These are phyloP conservation scores for Saccharomycopsis synnaedendra DNA, from an alignment of 805 yeast species.

Conservation along the genomic window DNA sequence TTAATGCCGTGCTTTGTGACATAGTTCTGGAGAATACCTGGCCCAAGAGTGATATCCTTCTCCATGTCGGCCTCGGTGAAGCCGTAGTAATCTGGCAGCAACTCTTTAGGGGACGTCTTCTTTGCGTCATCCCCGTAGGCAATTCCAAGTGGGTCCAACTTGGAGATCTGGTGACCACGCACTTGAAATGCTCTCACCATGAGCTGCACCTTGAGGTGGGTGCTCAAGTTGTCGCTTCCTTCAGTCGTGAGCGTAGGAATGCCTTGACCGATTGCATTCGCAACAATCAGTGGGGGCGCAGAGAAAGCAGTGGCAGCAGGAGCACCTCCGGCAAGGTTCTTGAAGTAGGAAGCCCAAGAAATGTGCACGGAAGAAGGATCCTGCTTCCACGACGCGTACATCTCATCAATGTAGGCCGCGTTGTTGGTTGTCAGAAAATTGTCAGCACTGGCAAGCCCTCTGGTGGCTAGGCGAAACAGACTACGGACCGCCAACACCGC, in stretches of 20 bases:
- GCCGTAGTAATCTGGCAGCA: conserved; percentile 86
- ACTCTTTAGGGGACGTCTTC: conserved; percentile 61
- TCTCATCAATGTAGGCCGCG: conserved; percentile 92
- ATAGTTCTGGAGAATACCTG: conserved; percentile 93
- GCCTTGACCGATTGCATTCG: conserved; percentile 64
- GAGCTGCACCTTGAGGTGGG: conserved; percentile 91
- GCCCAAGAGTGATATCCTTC: conserved; percentile 82
- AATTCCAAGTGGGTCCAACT: conserved; percentile 89
- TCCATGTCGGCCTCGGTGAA: conserved; percentile 80
- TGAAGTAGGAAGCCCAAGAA: conserved; percentile 96
- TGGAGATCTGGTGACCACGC: conserved; percentile 94
- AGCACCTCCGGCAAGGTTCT: conserved; percentile 65
- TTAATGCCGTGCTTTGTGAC: conserved; percentile 49
- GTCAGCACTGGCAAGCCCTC: conserved; percentile 30
- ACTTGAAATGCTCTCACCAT: conserved; percentile 98
- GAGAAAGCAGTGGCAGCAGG: conserved; percentile 68
- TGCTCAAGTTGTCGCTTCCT: conserved; percentile 43
- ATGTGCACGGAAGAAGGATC: conserved; percentile 90
- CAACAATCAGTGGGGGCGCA: conserved; percentile 88
- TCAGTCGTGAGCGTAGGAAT: conserved; percentile 35
- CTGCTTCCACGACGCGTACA: conserved; percentile 88
- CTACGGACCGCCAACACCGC: background rate
- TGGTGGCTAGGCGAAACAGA: background rate
- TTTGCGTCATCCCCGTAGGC: conserved; percentile 61
- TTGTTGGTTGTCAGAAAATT: conserved; percentile 73